Base-by-base conservation (phyloP, 176 grass and related monocot species). In the Aegilops speltoides region DNA sequence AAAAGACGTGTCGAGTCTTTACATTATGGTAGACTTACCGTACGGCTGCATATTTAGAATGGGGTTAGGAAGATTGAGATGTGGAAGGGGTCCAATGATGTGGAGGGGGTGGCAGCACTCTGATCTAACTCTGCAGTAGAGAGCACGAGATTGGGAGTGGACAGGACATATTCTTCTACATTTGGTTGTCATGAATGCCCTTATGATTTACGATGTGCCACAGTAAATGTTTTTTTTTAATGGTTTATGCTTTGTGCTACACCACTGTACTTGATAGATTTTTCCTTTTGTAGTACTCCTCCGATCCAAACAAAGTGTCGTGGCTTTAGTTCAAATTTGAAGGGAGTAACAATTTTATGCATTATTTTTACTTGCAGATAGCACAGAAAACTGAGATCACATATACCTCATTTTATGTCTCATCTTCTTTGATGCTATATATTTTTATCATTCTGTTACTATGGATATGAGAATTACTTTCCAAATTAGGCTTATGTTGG, bases 401-500 rank as follows among this genome's bases (percentile, higher is more conserved):
- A 62, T 82, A 8, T 79, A 36, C 64, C 68, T 45, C n/a, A 37
- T 56, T 25, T 69, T 79, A 45, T 68, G 69, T 25, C 61, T 37
- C 64, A 6, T 63, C 31, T 74, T 33, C 14, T 84, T 37, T 80
- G 46, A 87, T 90, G 20, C 8, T 71, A 29, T 57, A 24, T 26
- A 28, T 83, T 22, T 83, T 33, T 28, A 32, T 32, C 20, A 66
- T 67, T 81, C 38, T 43, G 37, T 28, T 43, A 64, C 4, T 40
- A 40, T 28, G 37, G 23, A 48, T 77, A 2, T 43, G 38, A 67
- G 84, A 45, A 75, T 67, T 34, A 50, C 68, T 75, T 79, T 77
- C 28, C 13, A 54, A 69, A 68, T 80, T 80, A 34, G 73, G 23
- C 16, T 46, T 86, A 36, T 87, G 9, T 33, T 85, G 74, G 57